Evolutionary conservation across 2,329 filamentous ascomycete genomes (phyloP).

Genomic region (Sporothrix pallida): DNA sequence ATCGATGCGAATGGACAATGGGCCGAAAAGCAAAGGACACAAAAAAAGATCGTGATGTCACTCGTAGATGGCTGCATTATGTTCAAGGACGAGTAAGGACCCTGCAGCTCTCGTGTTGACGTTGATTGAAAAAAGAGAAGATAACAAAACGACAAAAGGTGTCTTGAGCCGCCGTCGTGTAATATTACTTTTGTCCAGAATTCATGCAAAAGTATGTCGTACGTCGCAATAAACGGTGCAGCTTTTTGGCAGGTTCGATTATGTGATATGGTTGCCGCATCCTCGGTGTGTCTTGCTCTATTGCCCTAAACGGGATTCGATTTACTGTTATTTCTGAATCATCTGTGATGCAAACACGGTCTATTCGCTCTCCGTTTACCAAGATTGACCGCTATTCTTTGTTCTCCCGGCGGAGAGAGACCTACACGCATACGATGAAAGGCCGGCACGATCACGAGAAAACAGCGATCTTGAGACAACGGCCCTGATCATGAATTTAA

Average conservation of each 20-base stretch:
- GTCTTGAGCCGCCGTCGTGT: background rate
- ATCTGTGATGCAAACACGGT: constrained; percentile 8
- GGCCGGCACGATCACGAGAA: constrained; percentile 7
- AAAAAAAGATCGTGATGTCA: background rate
- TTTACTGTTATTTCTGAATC: background rate
- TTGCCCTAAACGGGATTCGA: background rate
- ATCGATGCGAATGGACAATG: background rate
- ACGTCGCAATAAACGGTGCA: background rate
- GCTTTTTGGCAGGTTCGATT: constrained; percentile 9
- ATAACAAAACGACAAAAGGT: background rate
- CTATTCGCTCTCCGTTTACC: background rate
- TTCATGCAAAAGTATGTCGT: background rate
- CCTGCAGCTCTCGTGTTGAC: background rate
- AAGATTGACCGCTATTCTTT: background rate
- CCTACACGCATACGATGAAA: background rate
- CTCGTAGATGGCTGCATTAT: background rate
- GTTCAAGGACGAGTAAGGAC: constrained; percentile 5
- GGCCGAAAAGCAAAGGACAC: background rate
- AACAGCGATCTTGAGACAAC: background rate
- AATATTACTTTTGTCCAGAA: background rate
- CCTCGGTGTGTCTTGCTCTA: background rate
- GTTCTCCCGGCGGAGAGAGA: background rate
- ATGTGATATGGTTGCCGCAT: constrained; percentile 16
- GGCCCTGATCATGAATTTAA: constrained; percentile 17
- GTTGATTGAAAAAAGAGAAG: background rate